phyloP scores from a whole-genome alignment of 1,284 basidiomycete genomes.

The Veloboletus limbatus region DNA sequence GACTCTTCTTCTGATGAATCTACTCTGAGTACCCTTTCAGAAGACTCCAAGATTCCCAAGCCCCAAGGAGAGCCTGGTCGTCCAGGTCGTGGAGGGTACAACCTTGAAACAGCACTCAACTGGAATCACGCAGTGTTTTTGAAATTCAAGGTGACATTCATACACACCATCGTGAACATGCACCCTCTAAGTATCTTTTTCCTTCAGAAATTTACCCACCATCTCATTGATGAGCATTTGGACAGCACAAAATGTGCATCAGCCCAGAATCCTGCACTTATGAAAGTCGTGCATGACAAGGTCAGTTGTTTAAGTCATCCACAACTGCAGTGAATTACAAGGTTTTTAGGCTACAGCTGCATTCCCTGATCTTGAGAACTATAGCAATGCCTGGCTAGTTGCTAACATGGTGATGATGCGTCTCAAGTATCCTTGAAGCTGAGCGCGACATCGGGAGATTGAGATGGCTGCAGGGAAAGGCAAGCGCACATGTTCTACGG shows the following conservation, averaged over 20 bases:
- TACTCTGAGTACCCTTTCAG: too few relatives aligned
- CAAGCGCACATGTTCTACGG: too few relatives aligned
- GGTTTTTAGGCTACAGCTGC: neutral
- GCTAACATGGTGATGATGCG: neutral
- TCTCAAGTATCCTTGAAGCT: slow-evolving; percentile 1
- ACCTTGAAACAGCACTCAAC: neutral
- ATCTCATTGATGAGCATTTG: slow-evolving; percentile 3
- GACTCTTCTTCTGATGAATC: too few relatives aligned
- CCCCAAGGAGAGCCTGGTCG: slow-evolving; percentile 8
- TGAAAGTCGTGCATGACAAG: too few relatives aligned
- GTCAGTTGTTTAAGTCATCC: too few relatives aligned
- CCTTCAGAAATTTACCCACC: neutral
- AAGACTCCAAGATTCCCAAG: slow-evolving; percentile 6
- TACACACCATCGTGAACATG: too few relatives aligned
- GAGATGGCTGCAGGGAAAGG: neutral
- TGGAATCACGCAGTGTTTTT: neutral
- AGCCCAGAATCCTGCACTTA: neutral
- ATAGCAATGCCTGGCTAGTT: neutral
- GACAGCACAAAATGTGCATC: slow-evolving; percentile 6
- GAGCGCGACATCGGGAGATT: neutral
- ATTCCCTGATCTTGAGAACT: slow-evolving; percentile 4
- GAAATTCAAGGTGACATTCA: slow-evolving; percentile 11
- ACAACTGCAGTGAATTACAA: too few relatives aligned
- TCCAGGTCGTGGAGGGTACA: slow-evolving; percentile 7
- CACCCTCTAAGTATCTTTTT: too few relatives aligned